phyloP scores from a whole-genome alignment of 305 asterid species.

The Fraxinus sp. region DNA sequence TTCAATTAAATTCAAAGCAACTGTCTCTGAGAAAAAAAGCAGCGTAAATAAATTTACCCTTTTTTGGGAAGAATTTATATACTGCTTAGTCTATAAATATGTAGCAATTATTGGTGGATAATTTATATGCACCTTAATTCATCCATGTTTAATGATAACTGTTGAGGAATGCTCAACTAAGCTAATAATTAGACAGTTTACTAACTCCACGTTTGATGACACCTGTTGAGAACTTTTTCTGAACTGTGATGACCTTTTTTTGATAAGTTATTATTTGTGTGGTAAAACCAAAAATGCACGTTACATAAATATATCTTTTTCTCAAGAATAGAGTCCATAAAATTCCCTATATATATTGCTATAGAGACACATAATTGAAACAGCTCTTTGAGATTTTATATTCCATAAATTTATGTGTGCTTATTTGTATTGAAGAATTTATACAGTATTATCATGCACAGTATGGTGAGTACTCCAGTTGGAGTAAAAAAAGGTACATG shows the following conservation, averaged over 20 bases:
- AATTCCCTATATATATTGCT: background rate
- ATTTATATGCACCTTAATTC: background rate
- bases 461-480: background rate
- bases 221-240: background rate
- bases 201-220: background rate
- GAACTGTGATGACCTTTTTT: background rate
- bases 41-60: background rate
- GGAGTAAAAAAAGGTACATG: conserved; percentile 38
- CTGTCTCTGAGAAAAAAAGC: too few relatives aligned
- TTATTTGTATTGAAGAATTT: background rate
- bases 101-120: too few relatives aligned
- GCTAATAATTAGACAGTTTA: background rate
- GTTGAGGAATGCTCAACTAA: background rate
- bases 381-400: background rate
- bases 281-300: background rate
- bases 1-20: too few relatives aligned
- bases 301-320: background rate
- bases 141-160: background rate
- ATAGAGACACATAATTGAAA: background rate
- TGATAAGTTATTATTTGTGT: background rate
- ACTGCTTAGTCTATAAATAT: background rate
- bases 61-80: background rate
- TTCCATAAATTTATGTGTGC: background rate
- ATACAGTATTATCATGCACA: background rate
- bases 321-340: background rate